Base-by-base conservation (phyloP, 257 asterid species). In the Nicotiana obtusifolia region DNA sequence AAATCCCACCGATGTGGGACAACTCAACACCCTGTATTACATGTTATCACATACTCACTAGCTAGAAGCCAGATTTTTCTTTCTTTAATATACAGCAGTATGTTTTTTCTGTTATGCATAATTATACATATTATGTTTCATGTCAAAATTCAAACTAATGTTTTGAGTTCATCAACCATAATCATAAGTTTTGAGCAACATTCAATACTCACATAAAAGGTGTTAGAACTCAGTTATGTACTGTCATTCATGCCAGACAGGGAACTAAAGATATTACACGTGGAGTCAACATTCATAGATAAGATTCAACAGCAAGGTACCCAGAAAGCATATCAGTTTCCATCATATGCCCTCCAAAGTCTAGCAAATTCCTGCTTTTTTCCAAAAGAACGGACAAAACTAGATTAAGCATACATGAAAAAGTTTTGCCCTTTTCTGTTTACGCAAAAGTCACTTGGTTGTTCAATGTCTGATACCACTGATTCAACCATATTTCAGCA, bases 401-500 rank as follows among this genome's bases (percentile, higher is more conserved):
- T 73, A 47, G 60, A 71, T 44, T 44, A 71, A 71, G 59, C 78
- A 44, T 41, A 71, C 33, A 41, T 71, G 78, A 44, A 71, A 7
- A 13, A 71, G 59, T 71, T 69, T 22, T 71, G 60, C 60, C 47
- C 78, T 22, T 44, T 22, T 20, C 35, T 44, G 59, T 28, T 71
- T 22, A 73, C 37, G 78, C 22, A 44, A 73, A 52, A 52, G 56
- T 73, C 61, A 44, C 37, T 73, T 44, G 47, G 78, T 47, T 47
- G 60, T 20, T 69, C 78, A 64, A 76, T 62, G 54, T 81, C 80
- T 53, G 65, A 73, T 10, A 37, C 19, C 10, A 20, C 78, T 69
- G 57, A 69, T 41, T 78, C 81, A 76, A 35, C 78, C 14, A 82
- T 17, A 87, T 77, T 78, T 83, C 84, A 81, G 53, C 64, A 76